Percentiles rank a stretch among this genome's conserved stretches.
These are phyloP conservation scores for Mortierella antarctica DNA, from an alignment of 192 early-diverging fungal genomes.

Conservation along the genomic window DNA sequence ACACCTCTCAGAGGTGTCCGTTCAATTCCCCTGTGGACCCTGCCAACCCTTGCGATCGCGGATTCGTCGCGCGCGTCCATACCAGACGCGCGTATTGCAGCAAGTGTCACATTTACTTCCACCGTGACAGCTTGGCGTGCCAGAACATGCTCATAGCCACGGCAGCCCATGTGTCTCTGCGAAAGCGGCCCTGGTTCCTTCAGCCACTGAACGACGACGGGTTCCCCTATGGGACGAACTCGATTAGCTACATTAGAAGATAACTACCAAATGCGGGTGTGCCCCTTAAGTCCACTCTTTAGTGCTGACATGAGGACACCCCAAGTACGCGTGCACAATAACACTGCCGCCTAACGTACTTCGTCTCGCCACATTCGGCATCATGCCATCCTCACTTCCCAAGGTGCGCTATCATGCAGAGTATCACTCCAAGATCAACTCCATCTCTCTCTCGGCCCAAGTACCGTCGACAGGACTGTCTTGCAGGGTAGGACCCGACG, in stretches of 20 bases:
- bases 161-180: not conserved
- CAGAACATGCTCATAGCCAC: not conserved
- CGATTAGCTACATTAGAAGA: not conserved
- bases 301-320: too few relatives aligned
- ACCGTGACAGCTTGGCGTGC: not conserved
- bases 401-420: slow-evolving; percentile 27
- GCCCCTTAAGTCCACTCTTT: too few relatives aligned
- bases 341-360: too few relatives aligned
- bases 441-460: slow-evolving; percentile 37
- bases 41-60: not conserved
- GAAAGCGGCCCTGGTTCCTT: not conserved
- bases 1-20: not conserved
- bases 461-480: slow-evolving; percentile 27
- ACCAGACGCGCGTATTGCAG: not conserved
- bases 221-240: not conserved
- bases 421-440: slow-evolving; percentile 51
- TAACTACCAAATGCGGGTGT: too few relatives aligned
- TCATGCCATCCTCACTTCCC: not conserved
- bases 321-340: too few relatives aligned
- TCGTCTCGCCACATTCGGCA: not conserved
- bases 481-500: slow-evolving; percentile 29
- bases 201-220: not conserved
- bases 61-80: not conserved
- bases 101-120: not conserved
- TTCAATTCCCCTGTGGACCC: not conserved